Evolutionary conservation across 148 eudicot species (phyloP), one percentile per base, ranked within the genome.

Genomic region (Silene conica): DNA sequence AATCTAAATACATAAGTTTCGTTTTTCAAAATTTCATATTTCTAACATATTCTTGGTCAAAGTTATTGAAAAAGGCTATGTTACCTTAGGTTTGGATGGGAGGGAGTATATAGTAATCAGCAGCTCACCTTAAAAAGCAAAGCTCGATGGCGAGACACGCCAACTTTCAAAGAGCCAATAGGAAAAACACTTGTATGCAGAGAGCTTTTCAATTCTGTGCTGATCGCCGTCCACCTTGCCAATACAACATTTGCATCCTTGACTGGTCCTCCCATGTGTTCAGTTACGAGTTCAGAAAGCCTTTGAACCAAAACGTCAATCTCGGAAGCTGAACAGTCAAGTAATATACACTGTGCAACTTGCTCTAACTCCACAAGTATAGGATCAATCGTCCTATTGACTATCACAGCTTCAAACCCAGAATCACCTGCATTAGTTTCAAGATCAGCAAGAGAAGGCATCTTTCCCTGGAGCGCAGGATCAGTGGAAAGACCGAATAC

Each of bases 231-330:
- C 97, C 99, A 96, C 82, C 79, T 90, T 70, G 87, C 86, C 79
- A 86, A 66, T 72, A 89, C 83, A 73, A 84, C 63, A 77, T 83
- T 88, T 31, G 99, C 96, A 84, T 96, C 97, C 81, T 71, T 87
- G 58, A 92, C 99, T 19, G 97, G 88, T 18, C 99, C 99, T 71
- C 99, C 99, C 92, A 96, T 80, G 76, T 92, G 96, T 69, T 86
- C 89, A 20, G 91, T 92, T 54, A 92, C 99, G 62, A 96, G 89
- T 79, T 96, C 99, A 73, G 99, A 86, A 67, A 96, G 85, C 81
- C 92, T 89, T 81, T 90, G 89, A 69, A 90, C 92, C 74, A 90
- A 79, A 65, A 86, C 41, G 74, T 75, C 76, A 63, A 83, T 81
- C 76, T 87, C 88, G 70, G 89, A 78, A 64, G 84, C 69, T 72